These are phyloP conservation scores for Flaveria sonorensis DNA, from an alignment of 129 eudicot species.

Conservation along the genomic window DNA sequence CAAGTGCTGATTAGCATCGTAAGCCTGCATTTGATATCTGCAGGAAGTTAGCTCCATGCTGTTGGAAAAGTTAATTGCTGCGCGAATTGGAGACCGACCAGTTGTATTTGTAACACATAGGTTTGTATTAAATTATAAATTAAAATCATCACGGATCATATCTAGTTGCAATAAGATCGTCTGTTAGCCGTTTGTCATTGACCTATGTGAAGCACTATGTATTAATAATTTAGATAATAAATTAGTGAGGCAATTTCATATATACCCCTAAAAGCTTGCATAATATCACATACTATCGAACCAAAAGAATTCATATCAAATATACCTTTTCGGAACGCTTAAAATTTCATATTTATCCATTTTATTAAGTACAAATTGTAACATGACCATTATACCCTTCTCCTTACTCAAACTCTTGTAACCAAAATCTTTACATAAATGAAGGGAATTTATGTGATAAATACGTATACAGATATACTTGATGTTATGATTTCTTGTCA, in stretches of 20 bases:
- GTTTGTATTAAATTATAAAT: slow-evolving; percentile 29
- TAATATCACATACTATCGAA: not conserved
- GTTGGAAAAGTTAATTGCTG: slow-evolving; percentile 80
- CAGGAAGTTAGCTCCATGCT: slow-evolving; percentile 99
- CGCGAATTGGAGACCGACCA: slow-evolving; percentile 90
- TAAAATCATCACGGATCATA: not conserved
- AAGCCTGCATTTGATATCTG: slow-evolving; percentile 8
- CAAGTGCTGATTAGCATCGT: not conserved
- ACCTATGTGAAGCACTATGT: not conserved
- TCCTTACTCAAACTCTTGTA: not conserved
- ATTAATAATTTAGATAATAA: not conserved
- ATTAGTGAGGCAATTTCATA: not conserved
- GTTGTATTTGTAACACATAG: slow-evolving; percentile 95
- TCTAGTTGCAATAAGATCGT: slow-evolving; percentile 13
- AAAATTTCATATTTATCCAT: not conserved
- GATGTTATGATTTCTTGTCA: not conserved
- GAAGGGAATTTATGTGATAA: not conserved
- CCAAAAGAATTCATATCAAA: not conserved
- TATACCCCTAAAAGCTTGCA: not conserved
- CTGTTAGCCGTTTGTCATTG: slow-evolving; percentile 15
- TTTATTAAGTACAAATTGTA: not conserved
- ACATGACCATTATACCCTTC: not conserved
- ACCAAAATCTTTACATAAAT: not conserved
- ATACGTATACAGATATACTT: not conserved
- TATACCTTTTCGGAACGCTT: not conserved